These are phyloP conservation scores for Nematocida ironsii DNA, from an alignment of 371 early-diverging fungal genomes.

Conservation along the genomic window DNA sequence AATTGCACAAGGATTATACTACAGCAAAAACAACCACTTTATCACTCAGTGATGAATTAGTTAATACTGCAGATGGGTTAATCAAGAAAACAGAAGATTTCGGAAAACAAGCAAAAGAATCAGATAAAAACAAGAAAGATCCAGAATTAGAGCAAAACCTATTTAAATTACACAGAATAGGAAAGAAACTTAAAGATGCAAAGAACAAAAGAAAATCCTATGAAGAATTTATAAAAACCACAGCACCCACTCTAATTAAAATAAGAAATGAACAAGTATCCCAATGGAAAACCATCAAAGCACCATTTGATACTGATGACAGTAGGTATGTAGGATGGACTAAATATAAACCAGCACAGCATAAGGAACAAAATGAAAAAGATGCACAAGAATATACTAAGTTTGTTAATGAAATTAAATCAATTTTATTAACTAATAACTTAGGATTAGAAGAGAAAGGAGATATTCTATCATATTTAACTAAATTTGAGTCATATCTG, in stretches of 20 bases:
- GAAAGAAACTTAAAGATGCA: background rate
- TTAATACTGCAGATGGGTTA: background rate
- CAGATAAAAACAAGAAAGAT: background rate
- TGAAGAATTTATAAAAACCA: background rate
- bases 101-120: background rate
- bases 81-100: background rate
- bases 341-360: background rate
- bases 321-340: background rate
- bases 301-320: background rate
- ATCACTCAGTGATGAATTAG: background rate
- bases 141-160: background rate
- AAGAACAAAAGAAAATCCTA: background rate
- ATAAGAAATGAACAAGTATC: background rate
- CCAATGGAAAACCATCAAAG: background rate
- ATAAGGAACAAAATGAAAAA: background rate
- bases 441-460: background rate
- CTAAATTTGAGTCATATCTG: background rate
- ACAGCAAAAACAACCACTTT: background rate
- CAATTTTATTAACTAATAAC: background rate
- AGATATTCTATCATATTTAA: background rate
- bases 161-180: background rate
- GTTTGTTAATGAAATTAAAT: background rate
- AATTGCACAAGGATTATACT: background rate
- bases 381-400: background rate
- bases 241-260: background rate